Percentiles rank a stretch among this genome's conserved stretches.
These are phyloP conservation scores for Anisogramma anomala DNA, from an alignment of 2,329 filamentous ascomycete genomes.

Conservation along the genomic window DNA sequence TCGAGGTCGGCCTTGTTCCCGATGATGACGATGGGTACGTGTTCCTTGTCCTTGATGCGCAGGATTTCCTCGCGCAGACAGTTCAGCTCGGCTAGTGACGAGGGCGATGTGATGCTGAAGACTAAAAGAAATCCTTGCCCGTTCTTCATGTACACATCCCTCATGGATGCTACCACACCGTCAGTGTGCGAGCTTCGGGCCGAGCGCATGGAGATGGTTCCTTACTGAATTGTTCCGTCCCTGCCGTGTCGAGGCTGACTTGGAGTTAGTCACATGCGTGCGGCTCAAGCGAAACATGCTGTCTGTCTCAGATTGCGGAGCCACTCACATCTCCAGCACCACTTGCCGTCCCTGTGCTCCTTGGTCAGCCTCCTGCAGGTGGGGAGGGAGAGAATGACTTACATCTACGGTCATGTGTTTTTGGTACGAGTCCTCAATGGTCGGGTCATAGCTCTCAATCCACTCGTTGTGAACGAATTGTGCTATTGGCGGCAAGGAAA, in stretches of 20 bases:
- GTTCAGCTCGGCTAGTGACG: slow-evolving; percentile 71
- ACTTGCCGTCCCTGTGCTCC: slow-evolving; percentile 64
- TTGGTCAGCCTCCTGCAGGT: slow-evolving; percentile 22
- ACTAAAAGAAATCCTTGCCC: slow-evolving; percentile 86
- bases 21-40: slow-evolving; percentile 77
- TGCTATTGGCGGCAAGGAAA: slow-evolving; percentile 36
- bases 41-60: slow-evolving; percentile 80
- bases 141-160: slow-evolving; percentile 86
- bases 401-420: slow-evolving; percentile 75
- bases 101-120: slow-evolving; percentile 78
- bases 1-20: slow-evolving; percentile 88
- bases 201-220: slow-evolving; percentile 16
- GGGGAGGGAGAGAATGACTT: slow-evolving; percentile 29
- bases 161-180: slow-evolving; percentile 43
- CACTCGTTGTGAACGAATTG: slow-evolving; percentile 92
- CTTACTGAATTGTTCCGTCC: slow-evolving; percentile 87
- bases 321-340: slow-evolving; percentile 71
- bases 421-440: slow-evolving; percentile 67
- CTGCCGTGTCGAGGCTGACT: slow-evolving; percentile 69
- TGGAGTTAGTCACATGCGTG: slow-evolving; percentile 5
- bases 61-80: slow-evolving; percentile 81
- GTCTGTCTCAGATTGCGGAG: slow-evolving; percentile 10
- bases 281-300: slow-evolving; percentile 3
- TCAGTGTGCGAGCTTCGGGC: slow-evolving; percentile 16
- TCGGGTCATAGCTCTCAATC: slow-evolving; percentile 79